Evolutionary conservation across 202 grass and related monocot genomes (phyloP).

Genomic region (Elaeis oleifera): DNA sequence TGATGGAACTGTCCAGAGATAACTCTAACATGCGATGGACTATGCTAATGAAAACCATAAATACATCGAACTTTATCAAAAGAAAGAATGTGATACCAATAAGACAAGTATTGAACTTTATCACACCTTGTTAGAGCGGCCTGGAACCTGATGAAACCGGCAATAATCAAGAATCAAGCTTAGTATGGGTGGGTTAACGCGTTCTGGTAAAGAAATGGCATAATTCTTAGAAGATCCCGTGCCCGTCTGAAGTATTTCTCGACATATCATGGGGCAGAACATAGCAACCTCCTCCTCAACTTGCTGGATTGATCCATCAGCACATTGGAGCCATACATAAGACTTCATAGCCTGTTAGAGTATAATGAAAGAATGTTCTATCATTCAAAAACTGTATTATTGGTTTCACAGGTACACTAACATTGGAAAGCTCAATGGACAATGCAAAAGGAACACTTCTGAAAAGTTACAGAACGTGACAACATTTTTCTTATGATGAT

Average conservation of each 20-base stretch:
- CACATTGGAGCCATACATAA: conserved; percentile 96
- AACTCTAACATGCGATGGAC: too few species aligned
- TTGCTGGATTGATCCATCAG: conserved; percentile 99
- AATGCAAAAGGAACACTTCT: too few species aligned
- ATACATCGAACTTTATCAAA: neutral
- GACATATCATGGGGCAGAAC: conserved; percentile 94
- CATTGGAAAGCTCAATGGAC: too few species aligned
- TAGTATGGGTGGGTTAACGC: conserved; percentile 76
- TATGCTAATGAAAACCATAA: neutral
- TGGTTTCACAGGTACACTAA: too few species aligned
- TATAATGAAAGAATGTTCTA: neutral
- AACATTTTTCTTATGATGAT: too few species aligned
- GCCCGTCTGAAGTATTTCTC: conserved; percentile 80
- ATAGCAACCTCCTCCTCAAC: conserved; percentile 98
- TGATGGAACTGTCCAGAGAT: too few species aligned
- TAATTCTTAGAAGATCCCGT: conserved; percentile 95
- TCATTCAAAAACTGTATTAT: neutral
- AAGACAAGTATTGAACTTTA: neutral
- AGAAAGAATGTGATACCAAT: conserved; percentile 1
- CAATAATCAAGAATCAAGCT: conserved; percentile 99
- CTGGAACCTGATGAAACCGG: conserved; percentile 88
- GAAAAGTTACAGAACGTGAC: too few species aligned
- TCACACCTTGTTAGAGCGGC: conserved; percentile 86
- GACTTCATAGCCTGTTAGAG: conserved; percentile 74
- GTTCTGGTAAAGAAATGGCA: conserved; percentile 81